Evolutionary conservation across 768 basidiomycete genomes (phyloP), one percentile per base, ranked within the genome.

Genomic region (Kwoniella dendrophila): DNA sequence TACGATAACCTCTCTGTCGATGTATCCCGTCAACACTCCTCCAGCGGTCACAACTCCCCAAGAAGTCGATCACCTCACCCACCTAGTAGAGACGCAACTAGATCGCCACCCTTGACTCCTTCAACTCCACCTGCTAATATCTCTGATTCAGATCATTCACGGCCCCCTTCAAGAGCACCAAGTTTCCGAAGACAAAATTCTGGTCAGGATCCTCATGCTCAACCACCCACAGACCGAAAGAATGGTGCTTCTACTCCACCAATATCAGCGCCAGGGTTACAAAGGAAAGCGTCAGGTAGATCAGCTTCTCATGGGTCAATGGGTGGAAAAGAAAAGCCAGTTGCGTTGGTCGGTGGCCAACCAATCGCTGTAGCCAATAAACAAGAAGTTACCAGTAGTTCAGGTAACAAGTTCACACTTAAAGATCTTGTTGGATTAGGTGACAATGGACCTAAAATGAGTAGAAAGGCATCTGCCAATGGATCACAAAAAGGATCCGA

Each of bases 341-440:
- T 67, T 41, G 61, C 66, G 18, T 24, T 64, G 41, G 48, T 67
- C 4, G 69, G 62, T n/a, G 68, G 68, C 30, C 59, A 66, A 38
- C 61, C 64, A 0, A 62, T 68, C 5, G 68, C 58, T 11, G 55
- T 68, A 1, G 71, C 44, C 18, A 72, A 73, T 59, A 69, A 74
- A 38, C 68, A 71, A 30, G 70, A 72, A 44, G 70, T 74, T 48
- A 60, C 62, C 27, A 54, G 64, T 57, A 85, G 86, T 43, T 82
- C 81, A 4, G 82, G 84, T 36, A 82, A 82, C 47, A 87, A 89
- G 75, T 93, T 93, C 81, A 89, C 83, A 41, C 84, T 96, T 71
- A 93, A 89, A 84, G 85, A 93, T 75, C 84, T 96, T 27, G 84
- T 94, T 62, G 82, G 82, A 24, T 51, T 72, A 34, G 72, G 72